Evolutionary conservation across 108 stramenopile species (phyloP).

Genomic region (Parmales sp.): DNA sequence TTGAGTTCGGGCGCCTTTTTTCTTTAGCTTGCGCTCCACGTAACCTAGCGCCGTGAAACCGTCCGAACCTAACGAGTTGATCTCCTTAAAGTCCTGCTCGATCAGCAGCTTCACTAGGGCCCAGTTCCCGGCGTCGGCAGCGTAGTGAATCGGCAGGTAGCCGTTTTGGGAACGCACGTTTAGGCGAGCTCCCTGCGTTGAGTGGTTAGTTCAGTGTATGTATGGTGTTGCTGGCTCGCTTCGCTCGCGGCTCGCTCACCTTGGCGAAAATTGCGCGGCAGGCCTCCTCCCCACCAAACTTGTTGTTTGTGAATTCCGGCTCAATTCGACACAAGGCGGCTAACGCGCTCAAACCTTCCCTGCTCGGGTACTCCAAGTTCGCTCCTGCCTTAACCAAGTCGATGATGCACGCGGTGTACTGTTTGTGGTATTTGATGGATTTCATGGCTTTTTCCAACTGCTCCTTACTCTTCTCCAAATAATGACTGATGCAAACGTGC

Average conservation of each 20-base stretch:
- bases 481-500: neutral
- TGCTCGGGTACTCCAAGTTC: neutral
- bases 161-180: neutral
- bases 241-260: no score
- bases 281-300: neutral
- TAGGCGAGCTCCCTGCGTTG: neutral
- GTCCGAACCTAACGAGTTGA: neutral
- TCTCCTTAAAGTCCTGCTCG: neutral
- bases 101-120: neutral
- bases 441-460: neutral
- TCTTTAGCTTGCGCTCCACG: neutral
- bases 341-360: neutral
- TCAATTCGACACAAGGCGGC: neutral
- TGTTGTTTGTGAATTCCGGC: slow-evolving; percentile 1
- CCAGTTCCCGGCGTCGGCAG: neutral
- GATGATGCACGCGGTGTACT: neutral
- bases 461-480: neutral
- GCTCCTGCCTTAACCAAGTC: neutral
- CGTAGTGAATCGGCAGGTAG: neutral
- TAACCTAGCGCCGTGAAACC: neutral
- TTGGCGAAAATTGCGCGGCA: neutral
- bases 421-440: neutral
- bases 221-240: no score
- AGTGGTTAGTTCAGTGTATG: no score
- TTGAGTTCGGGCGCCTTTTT: neutral